phyloP scores from a whole-genome alignment of 495 filamentous ascomycete genomes.

The Neurospora sp. region DNA sequence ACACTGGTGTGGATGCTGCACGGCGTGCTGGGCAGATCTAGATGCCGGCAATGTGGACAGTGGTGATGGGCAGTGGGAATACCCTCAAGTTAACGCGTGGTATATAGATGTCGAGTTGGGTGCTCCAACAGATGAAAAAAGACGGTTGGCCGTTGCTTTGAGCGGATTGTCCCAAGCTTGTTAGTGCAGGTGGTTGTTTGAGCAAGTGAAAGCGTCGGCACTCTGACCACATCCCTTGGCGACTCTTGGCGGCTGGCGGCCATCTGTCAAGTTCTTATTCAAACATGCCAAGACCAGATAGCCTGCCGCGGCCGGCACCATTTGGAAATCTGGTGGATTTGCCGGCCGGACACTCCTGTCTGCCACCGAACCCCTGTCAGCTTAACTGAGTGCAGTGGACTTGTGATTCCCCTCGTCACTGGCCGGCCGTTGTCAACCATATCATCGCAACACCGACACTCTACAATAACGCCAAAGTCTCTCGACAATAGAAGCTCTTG shows the following conservation, averaged over 20 bases:
- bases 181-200: neutral
- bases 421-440: neutral
- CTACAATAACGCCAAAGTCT: neutral
- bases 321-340: neutral
- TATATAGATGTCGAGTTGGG: neutral
- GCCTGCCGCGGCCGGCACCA: neutral
- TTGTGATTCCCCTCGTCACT: neutral
- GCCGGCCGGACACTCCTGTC: neutral
- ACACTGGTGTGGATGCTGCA: neutral
- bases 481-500: neutral
- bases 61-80: neutral
- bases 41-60: neutral
- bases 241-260: neutral
- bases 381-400: neutral
- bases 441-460: neutral
- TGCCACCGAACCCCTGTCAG: neutral
- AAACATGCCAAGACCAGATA: neutral
- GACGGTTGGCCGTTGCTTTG: neutral
- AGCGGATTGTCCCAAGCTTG: neutral
- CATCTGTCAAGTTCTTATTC: neutral
- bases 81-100: neutral
- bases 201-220: neutral
- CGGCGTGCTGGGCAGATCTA: neutral
- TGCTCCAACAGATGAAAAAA: neutral
- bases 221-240: neutral